Evolutionary conservation across 179 eudicot genomes (phyloP).

Genomic region (Amaranthus tricolor): DNA sequence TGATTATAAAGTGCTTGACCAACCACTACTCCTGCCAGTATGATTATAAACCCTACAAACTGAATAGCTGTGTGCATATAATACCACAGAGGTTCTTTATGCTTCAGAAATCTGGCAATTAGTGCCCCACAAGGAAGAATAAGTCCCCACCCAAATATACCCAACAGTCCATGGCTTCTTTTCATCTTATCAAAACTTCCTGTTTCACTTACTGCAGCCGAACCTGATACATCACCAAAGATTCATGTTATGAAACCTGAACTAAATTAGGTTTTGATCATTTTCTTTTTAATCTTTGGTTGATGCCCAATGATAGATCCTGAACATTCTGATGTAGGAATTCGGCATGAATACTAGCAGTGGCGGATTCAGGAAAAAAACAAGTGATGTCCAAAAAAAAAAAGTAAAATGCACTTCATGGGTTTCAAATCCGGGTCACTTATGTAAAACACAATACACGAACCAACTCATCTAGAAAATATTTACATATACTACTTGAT

Average conservation of each 20-base stretch:
- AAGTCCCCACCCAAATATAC: constrained; percentile 83
- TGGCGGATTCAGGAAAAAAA: too few relatives aligned
- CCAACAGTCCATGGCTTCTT: constrained; percentile 74
- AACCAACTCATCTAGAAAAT: too few relatives aligned
- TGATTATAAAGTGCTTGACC: constrained; percentile 62
- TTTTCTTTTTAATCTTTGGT: not conserved
- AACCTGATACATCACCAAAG: constrained; percentile 25
- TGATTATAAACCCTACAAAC: constrained; percentile 71
- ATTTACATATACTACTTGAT: too few relatives aligned
- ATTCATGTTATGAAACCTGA: not conserved
- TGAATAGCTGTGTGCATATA: constrained; percentile 76
- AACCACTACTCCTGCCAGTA: constrained; percentile 61
- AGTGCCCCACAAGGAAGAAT: constrained; percentile 85
- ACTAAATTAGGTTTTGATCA: not conserved
- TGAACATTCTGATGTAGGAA: not conserved
- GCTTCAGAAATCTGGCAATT: constrained; percentile 73
- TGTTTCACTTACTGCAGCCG: constrained; percentile 18
- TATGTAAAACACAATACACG: too few relatives aligned
- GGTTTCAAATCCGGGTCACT: too few relatives aligned
- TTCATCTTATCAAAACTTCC: constrained; percentile 34
- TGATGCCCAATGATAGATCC: not conserved
- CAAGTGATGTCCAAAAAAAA: too few relatives aligned
- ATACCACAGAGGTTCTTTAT: constrained; percentile 75
- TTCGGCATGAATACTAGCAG: too few relatives aligned
- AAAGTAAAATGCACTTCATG: too few relatives aligned